phyloP scores from a whole-genome alignment of 2,329 filamentous ascomycete genomes.

The Epichloe elymi region DNA sequence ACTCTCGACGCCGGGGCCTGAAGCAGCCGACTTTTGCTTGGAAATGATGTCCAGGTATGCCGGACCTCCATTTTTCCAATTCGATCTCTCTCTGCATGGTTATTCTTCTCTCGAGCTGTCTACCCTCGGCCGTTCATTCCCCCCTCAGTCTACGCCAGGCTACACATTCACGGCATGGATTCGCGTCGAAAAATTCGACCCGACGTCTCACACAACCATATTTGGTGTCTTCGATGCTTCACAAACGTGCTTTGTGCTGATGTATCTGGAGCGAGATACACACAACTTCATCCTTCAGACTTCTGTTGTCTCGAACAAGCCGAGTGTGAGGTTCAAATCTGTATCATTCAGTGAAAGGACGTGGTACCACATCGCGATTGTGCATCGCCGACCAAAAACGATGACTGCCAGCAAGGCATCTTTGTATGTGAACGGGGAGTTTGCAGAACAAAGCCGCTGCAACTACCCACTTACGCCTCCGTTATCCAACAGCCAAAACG shows the following conservation, averaged over 20 bases:
- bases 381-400: constrained; percentile 67
- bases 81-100: constrained; percentile 79
- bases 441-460: constrained; percentile 81
- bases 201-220: constrained; percentile 76
- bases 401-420: constrained; percentile 68
- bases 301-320: constrained; percentile 71
- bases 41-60: constrained; percentile 62
- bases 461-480: constrained; percentile 72
- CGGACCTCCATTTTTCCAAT: constrained; percentile 77
- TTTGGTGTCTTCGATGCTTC: constrained; percentile 89
- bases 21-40: constrained; percentile 56
- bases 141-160: constrained; percentile 68
- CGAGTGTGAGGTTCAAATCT: constrained; percentile 88
- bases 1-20: constrained; percentile 36
- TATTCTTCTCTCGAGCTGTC: constrained; percentile 84
- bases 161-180: constrained; percentile 91
- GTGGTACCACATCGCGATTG: constrained; percentile 91
- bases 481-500: constrained; percentile 45
- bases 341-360: constrained; percentile 58
- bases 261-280: constrained; percentile 88
- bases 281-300: constrained; percentile 93
- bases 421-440: constrained; percentile 85
- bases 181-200: constrained; percentile 75
- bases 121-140: constrained; percentile 74
- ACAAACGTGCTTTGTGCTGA: constrained; percentile 85